Percentiles rank a stretch among this genome's conserved stretches.
Evolutionary conservation across 108 stramenopile genomes (phyloP).

Genomic region (Cyclotella choctawhatcheeana): DNA sequence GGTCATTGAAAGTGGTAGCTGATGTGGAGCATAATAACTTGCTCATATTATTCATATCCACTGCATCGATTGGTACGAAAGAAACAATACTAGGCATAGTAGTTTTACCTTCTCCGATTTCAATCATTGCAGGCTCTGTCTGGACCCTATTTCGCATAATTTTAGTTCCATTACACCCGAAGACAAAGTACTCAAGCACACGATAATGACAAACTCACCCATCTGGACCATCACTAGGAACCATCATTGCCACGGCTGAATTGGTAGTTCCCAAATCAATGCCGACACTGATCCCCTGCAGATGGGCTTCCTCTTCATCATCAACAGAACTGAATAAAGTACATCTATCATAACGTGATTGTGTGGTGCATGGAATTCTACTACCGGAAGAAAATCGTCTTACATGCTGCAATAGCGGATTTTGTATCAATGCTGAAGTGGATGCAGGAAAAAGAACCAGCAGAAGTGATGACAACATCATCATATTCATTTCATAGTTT

Average conservation of each 20-base stretch:
- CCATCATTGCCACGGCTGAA: slow-evolving; percentile 84
- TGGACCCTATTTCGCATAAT: slow-evolving; percentile 3
- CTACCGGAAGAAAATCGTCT: too few relatives aligned
- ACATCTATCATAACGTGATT: too few relatives aligned
- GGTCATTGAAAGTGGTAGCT: neutral
- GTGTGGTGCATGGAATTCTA: too few relatives aligned
- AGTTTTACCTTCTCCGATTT: slow-evolving; percentile 10
- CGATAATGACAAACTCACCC: slow-evolving; percentile 1
- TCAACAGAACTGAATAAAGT: neutral
- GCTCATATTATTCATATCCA: neutral
- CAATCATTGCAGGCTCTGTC: slow-evolving; percentile 61
- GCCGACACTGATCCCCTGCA: slow-evolving; percentile 85
- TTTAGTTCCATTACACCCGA: neutral
- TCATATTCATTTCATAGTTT: too few relatives aligned
- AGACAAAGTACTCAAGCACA: neutral
- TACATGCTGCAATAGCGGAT: too few relatives aligned
- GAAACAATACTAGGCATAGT: slow-evolving; percentile 40
- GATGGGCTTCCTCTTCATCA: slow-evolving; percentile 14
- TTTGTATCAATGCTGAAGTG: too few relatives aligned
- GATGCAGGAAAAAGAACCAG: too few relatives aligned
- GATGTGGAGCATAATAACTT: slow-evolving; percentile 4
- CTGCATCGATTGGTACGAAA: slow-evolving; percentile 4
- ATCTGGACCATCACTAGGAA: slow-evolving; percentile 41
- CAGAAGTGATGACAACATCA: too few relatives aligned
- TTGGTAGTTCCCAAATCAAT: slow-evolving; percentile 95